Evolutionary conservation across 306 rosid genomes (phyloP), one percentile per base, ranked within the genome.

Genomic region (Rubus idaeus): DNA sequence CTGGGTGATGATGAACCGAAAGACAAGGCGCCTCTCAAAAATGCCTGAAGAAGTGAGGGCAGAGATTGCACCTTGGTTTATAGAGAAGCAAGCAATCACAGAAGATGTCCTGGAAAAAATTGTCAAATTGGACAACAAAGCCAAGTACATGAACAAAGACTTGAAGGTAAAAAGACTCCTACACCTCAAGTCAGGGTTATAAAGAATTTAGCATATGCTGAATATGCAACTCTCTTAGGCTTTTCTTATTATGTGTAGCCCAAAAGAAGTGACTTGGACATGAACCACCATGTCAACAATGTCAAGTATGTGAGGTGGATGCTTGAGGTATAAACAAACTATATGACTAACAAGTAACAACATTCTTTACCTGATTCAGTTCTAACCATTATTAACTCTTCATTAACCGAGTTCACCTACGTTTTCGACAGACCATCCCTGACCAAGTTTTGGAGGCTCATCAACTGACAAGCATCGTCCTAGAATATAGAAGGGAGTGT

Each of bases 1-100:
- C 41, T 94, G 98, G 97, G 98, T 92, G 86, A 94, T 89, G 96
- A 94, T 94, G 98, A 92, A 94, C 88, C 86, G 82, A 77, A 83
- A 84, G 73, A 89, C 98, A 78, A 89, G 98, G 69, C 97, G 98
- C 77, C 96, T 92, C 69, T 94, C 97, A 3, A 92, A 92, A 83
- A 84, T 92, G 87, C 97, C 97, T 56, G 92, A 92, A 77, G 98
- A 88, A 58, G 98, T 90, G 75, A 91, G 97, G 83, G 81, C 71
- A 52, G 98, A 94, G 82, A 73, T 94, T 73, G 71, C 89, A 45
- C 98, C 98, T 64, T 94, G 98, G 98, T 92, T 90, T 40, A 85
- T 92, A 60, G 88, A 84, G 72, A 94, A 92, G 75, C 87, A 87
- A 67, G 96, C 96, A 77, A 90, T 94, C 77, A 58, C 84, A 62